phyloP scores from a whole-genome alignment of 1,284 basidiomycete genomes.

The Cystobasidium slooffiae region DNA sequence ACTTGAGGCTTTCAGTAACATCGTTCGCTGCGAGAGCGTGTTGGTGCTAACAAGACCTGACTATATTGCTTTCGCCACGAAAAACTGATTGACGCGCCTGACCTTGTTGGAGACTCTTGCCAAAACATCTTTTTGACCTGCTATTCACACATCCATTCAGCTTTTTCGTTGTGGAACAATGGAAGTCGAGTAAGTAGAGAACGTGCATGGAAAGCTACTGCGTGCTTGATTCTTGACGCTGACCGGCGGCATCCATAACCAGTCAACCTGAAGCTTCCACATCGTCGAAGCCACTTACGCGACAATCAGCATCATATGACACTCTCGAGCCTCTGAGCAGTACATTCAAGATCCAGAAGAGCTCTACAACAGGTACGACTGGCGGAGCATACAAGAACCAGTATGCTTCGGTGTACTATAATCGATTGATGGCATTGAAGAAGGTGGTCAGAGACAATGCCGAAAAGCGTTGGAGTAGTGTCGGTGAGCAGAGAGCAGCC shows the following conservation, averaged over 20 bases:
- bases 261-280: conserved; percentile 38
- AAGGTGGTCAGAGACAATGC: conserved; percentile 70
- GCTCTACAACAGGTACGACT: background rate
- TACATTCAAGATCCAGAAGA: conserved; percentile 38
- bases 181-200: conserved; percentile 40
- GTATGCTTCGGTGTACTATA: conserved; percentile 91
- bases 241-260: background rate
- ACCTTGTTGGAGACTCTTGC: background rate
- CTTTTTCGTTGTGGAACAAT: background rate
- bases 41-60: background rate
- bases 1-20: too few relatives aligned
- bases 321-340: conserved; percentile 32
- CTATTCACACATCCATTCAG: background rate
- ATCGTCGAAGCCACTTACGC: conserved; percentile 13
- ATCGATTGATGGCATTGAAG: conserved; percentile 70
- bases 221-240: background rate
- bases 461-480: conserved; percentile 67
- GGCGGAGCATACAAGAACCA: conserved; percentile 68
- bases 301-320: conserved; percentile 23
- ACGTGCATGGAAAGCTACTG: background rate
- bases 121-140: background rate
- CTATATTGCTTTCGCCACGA: too few relatives aligned
- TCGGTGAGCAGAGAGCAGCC: conserved; percentile 61
- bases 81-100: background rate
- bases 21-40: background rate